Evolutionary conservation across 202 grass and related monocot genomes (phyloP).

Genomic region (Carex arenaria): DNA sequence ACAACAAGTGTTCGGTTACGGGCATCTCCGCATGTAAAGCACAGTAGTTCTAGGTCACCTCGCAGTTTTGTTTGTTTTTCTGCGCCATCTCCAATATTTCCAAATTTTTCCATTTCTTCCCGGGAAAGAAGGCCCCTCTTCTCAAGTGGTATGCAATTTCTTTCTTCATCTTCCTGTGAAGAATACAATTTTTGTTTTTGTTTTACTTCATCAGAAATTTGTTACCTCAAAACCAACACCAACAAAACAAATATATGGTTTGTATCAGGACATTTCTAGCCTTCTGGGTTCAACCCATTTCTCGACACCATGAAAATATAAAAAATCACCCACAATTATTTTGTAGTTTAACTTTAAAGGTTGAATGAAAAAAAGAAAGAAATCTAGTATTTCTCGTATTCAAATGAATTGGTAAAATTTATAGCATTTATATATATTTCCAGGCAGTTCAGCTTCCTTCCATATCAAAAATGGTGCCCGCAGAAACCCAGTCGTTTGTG

Average conservation of each 20-base stretch:
- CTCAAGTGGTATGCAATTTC: slow-evolving; percentile 9
- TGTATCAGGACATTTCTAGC: neutral
- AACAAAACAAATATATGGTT: slow-evolving; percentile 6
- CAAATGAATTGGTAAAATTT: neutral
- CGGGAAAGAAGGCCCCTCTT: neutral
- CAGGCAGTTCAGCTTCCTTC: slow-evolving; percentile 10
- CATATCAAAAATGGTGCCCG: neutral
- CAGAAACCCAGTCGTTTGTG: slow-evolving; percentile 18
- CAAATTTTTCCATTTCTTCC: slow-evolving; percentile 4
- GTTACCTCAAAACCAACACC: neutral
- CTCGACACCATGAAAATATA: neutral
- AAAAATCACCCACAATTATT: neutral
- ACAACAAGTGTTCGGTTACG: slow-evolving; percentile 4
- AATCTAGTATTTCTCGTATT: neutral
- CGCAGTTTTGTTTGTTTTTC: slow-evolving; percentile 7
- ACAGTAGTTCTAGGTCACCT: neutral
- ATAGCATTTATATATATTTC: neutral
- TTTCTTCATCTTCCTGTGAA: neutral
- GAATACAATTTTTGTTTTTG: neutral
- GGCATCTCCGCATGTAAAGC: neutral
- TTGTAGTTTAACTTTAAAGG: neutral
- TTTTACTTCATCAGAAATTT: neutral
- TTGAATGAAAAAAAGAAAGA: neutral
- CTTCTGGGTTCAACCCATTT: neutral
- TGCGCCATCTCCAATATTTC: neutral